Evolutionary conservation across 768 basidiomycete species (phyloP).

Genomic region (Podaxis sp.): DNA sequence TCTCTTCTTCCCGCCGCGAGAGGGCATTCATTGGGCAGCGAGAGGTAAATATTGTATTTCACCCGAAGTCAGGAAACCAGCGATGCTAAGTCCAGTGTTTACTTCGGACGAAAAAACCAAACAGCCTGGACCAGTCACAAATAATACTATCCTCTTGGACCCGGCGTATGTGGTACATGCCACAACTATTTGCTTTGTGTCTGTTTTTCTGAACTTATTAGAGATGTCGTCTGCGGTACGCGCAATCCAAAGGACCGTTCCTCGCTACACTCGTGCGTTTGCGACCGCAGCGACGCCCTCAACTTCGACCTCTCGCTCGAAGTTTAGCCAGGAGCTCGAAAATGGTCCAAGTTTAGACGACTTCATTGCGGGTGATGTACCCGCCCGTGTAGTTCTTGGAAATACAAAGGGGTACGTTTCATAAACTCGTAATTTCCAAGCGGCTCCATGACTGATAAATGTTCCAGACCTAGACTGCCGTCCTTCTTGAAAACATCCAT

Average conservation of each 20-base stretch:
- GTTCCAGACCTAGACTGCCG: conserved; percentile 74
- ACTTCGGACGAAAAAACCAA: background rate
- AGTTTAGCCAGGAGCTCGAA: conserved; percentile 50
- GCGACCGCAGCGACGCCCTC: conserved; percentile 26
- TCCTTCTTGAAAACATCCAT: conserved; percentile 88
- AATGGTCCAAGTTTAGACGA: conserved; percentile 76
- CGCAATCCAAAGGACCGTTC: conserved; percentile 10
- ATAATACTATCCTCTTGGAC: background rate
- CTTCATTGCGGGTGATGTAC: conserved; percentile 62
- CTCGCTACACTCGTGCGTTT: conserved; percentile 18
- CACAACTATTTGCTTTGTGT: background rate
- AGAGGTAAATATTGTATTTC: conserved; percentile 2
- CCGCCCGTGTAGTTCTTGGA: conserved; percentile 65
- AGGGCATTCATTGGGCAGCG: conserved; percentile 64
- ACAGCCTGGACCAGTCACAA: background rate
- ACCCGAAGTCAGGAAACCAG: background rate
- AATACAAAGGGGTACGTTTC: conserved; percentile 60
- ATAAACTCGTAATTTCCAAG: background rate
- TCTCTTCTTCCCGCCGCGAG: conserved; percentile 85
- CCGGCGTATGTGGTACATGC: background rate
- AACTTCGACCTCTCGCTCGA: conserved; percentile 24
- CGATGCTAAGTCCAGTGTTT: background rate
- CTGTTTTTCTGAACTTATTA: background rate
- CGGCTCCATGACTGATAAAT: background rate
- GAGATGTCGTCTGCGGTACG: conserved; percentile 18